These are phyloP conservation scores for Xylaria sp. DNA, from an alignment of 2,329 filamentous ascomycete genomes.

Conservation along the genomic window DNA sequence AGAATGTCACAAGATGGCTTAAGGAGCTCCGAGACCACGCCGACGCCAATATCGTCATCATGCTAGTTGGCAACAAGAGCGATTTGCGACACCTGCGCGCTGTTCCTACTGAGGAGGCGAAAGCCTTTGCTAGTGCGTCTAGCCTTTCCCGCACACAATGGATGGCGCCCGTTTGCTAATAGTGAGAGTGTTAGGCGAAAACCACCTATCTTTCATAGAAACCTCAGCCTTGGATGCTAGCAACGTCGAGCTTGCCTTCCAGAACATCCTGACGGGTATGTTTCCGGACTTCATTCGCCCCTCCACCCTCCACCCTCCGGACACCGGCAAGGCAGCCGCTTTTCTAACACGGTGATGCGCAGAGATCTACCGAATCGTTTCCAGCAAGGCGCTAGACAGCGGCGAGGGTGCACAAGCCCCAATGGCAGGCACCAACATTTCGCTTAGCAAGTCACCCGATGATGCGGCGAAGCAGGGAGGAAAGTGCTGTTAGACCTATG, in stretches of 20 bases:
- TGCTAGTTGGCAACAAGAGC: conserved; percentile 99
- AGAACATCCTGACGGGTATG: conserved; percentile 98
- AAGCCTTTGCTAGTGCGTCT: conserved; percentile 89
- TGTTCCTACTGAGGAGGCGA: conserved; percentile 97
- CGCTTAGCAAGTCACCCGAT: conserved; percentile 86
- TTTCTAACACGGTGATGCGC: conserved; percentile 37
- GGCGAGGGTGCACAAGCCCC: conserved; percentile 84
- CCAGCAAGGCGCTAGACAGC: conserved; percentile 94
- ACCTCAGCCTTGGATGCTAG: conserved; percentile 98
- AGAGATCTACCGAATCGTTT: conserved; percentile 99
- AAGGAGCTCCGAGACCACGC: conserved; percentile 98
- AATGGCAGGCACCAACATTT: conserved; percentile 84
- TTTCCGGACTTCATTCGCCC: conserved; percentile 37
- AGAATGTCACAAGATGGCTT: conserved; percentile 98
- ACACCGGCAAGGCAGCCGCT: conserved; percentile 23
- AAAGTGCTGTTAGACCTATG: conserved; percentile 76
- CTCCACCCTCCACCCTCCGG: conserved; percentile 22
- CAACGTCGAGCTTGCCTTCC: conserved; percentile 99
- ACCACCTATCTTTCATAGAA: conserved; percentile 99
- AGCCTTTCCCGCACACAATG: conserved; percentile 2
- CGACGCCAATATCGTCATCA: conserved; percentile 99
- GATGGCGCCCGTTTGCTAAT: conserved; percentile 44
- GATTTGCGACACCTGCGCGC: conserved; percentile 99
- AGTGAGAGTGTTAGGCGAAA: conserved; percentile 75
- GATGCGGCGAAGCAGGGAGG: conserved; percentile 78